phyloP scores from a whole-genome alignment of 495 filamentous ascomycete genomes.

The Cudoniella acicularis region DNA sequence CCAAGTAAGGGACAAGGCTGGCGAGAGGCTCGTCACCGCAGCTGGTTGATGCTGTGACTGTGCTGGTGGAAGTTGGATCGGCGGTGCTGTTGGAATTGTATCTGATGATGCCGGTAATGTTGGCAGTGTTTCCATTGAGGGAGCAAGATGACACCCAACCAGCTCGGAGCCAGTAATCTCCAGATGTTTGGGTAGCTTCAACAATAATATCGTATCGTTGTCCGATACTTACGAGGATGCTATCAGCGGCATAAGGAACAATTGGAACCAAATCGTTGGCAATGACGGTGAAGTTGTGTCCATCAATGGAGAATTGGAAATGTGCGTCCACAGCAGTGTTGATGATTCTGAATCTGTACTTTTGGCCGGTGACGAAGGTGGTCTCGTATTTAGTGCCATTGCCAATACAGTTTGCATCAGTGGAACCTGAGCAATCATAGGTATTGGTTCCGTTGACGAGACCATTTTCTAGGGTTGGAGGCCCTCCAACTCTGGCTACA shows the following conservation, averaged over 20 bases:
- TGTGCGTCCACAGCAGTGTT: slow-evolving; percentile 50
- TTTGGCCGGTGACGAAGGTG: slow-evolving; percentile 40
- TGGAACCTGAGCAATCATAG: slow-evolving; percentile 42
- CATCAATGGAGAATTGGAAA: slow-evolving; percentile 49
- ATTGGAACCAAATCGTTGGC: slow-evolving; percentile 50
- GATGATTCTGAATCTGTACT: slow-evolving; percentile 45
- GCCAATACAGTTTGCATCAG: slow-evolving; percentile 32
- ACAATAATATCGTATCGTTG: slow-evolving; percentile 71
- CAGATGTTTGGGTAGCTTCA: slow-evolving; percentile 46
- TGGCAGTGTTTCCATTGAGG: slow-evolving; percentile 36
- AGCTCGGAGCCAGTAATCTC: slow-evolving; percentile 55
- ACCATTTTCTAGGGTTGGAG: slow-evolving; percentile 25
- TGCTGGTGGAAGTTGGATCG: slow-evolving; percentile 31
- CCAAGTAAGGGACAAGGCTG: slow-evolving; percentile 30
- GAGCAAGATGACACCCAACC: slow-evolving; percentile 36
- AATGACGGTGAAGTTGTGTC: slow-evolving; percentile 47
- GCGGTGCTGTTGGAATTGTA: slow-evolving; percentile 38
- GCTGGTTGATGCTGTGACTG: slow-evolving; percentile 22
- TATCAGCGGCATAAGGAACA: slow-evolving; percentile 34
- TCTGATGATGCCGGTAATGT: slow-evolving; percentile 55
- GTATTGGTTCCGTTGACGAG: slow-evolving; percentile 27
- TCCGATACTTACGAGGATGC: slow-evolving; percentile 59
- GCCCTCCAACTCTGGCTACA: slow-evolving; percentile 30
- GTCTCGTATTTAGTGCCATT: slow-evolving; percentile 43
- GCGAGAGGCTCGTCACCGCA: slow-evolving; percentile 30